A percentile compares a stretch with the other conserved stretches of the same genome.
phyloP scores from a whole-genome alignment of 202 grass and related monocot species.

The Sporobolus alterniflorus region DNA sequence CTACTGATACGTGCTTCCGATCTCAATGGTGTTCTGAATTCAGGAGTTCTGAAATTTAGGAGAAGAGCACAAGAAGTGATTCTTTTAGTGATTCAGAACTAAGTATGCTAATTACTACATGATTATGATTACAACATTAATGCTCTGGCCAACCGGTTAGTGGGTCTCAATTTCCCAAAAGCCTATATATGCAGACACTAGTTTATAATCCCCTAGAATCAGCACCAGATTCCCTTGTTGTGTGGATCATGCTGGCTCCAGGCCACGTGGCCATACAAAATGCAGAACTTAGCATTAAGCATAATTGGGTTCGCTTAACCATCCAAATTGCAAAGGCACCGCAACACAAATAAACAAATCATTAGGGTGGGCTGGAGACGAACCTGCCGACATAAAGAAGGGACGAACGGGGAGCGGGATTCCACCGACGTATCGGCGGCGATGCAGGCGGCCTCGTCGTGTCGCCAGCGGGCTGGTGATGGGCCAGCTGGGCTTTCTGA shows the following conservation, averaged over 20 bases:
- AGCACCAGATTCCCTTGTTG: neutral
- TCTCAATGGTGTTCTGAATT: neutral
- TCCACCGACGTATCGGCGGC: no score
- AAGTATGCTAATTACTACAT: neutral
- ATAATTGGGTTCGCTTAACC: neutral
- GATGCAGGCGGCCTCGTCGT: no score
- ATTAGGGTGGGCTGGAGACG: no score
- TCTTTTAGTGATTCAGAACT: neutral
- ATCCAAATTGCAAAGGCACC: neutral
- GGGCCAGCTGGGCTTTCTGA: no score
- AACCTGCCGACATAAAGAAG: no score
- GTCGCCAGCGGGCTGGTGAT: no score
- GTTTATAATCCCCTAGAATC: neutral
- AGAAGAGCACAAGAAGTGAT: neutral
- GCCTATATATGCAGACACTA: conserved; percentile 9
- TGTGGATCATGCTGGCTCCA: conserved; percentile 7
- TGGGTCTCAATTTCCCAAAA: neutral
- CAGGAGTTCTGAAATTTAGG: neutral
- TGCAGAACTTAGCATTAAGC: neutral
- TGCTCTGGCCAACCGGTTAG: neutral
- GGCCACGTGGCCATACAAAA: no score
- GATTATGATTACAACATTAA: conserved; percentile 16
- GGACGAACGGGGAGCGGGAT: no score
- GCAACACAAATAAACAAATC: no score
- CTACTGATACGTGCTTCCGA: neutral